phyloP scores from a whole-genome alignment of 805 yeast species.

The Wickerhamomyces strasburgensis region DNA sequence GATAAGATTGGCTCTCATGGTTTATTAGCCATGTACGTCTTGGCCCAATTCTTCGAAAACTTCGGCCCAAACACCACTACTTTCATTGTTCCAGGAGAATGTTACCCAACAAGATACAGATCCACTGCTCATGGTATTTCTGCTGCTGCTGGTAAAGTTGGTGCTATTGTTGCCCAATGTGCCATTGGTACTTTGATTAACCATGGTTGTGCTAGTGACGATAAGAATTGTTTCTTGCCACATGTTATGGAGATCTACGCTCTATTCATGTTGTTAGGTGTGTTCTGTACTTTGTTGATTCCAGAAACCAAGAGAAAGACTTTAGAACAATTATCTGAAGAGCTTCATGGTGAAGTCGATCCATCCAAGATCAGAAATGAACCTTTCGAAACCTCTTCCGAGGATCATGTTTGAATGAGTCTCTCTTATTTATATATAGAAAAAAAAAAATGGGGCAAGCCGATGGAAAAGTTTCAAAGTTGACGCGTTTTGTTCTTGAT shows the following conservation, averaged over 20 bases:
- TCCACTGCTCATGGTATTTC: conserved; percentile 94
- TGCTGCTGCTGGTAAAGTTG: conserved; percentile 88
- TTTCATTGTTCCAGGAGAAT: conserved; percentile 86
- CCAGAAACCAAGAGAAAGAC: conserved; percentile 94
- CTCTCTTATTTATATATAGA: conserved; percentile 1
- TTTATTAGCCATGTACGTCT: conserved; percentile 68
- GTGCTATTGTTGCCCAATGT: conserved; percentile 89
- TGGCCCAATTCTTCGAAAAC: conserved; percentile 84
- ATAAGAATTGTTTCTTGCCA: conserved; percentile 70
- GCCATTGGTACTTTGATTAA: conserved; percentile 78
- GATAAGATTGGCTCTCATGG: conserved; percentile 63
- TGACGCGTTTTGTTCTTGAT: too few species aligned
- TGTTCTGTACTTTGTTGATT: conserved; percentile 56
- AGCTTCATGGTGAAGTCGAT: conserved; percentile 75
- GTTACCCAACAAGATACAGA: conserved; percentile 92
- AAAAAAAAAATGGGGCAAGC: too few species aligned
- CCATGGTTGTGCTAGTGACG: conserved; percentile 63
- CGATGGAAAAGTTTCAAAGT: too few species aligned
- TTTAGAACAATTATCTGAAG: conserved; percentile 76
- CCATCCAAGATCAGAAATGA: conserved; percentile 31
- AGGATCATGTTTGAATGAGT: conserved; percentile 13
- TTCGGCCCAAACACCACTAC: conserved; percentile 94
- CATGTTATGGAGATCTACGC: conserved; percentile 95
- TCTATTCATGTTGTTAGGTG: conserved; percentile 82
- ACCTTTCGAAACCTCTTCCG: conserved; percentile 16